Conservation (phyloP, 169 alveolate genomes). For the Plasmodium billcollinsi region DNA sequence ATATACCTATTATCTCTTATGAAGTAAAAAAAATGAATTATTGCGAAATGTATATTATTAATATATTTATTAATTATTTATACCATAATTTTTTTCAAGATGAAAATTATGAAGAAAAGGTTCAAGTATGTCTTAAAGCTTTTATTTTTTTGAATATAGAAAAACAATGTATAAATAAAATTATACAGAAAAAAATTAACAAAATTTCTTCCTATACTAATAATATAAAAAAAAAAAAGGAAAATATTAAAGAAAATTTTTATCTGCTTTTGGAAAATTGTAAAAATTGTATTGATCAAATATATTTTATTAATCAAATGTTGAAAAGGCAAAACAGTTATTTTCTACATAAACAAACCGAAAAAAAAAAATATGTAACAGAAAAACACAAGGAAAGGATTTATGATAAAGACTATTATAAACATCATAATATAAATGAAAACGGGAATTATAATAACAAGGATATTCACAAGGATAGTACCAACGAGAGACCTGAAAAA, state of each 20-base stretch:
- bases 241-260: slow-evolving; percentile 24
- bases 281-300: slow-evolving; percentile 51
- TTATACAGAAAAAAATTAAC: slow-evolving; percentile 36
- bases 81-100: slow-evolving; percentile 41
- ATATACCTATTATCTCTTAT: slow-evolving; percentile 24
- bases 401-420: neutral
- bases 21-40: slow-evolving; percentile 18
- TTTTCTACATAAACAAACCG: too few relatives aligned
- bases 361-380: slow-evolving; percentile 3
- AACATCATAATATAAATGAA: neutral
- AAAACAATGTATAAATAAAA: slow-evolving; percentile 50
- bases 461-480: neutral
- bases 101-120: slow-evolving; percentile 24
- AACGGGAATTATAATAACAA: neutral
- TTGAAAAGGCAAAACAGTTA: neutral
- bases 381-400: slow-evolving; percentile 7
- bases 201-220: slow-evolving; percentile 10
- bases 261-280: slow-evolving; percentile 34
- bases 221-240: slow-evolving; percentile 23
- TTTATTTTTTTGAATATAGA: slow-evolving; percentile 33
- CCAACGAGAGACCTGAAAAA: neutral
- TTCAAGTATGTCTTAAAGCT: slow-evolving; percentile 24
- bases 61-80: slow-evolving; percentile 21
- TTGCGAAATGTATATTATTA: slow-evolving; percentile 26
- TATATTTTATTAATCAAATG: slow-evolving; percentile 30